Conservation (phyloP, 2,329 filamentous ascomycete genomes). For the Bipolaris sorokiniana region DNA sequence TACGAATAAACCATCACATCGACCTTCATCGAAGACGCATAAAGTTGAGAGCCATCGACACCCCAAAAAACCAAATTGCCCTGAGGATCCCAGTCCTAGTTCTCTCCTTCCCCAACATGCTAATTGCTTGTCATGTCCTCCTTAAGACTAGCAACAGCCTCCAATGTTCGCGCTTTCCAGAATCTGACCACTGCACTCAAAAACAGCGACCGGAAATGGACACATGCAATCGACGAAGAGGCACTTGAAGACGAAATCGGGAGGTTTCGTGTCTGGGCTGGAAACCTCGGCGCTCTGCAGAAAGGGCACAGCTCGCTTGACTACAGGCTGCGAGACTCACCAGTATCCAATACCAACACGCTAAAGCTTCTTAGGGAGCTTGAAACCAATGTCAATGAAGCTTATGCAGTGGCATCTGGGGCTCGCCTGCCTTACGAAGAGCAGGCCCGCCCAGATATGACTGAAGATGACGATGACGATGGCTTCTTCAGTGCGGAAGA, state of each 20-base stretch:
- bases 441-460: slow-evolving; percentile 24
- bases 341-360: slow-evolving; percentile 40
- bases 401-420: slow-evolving; percentile 36
- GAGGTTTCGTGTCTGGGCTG: slow-evolving; percentile 46
- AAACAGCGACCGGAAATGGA: slow-evolving; percentile 18
- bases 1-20: slow-evolving; percentile 1
- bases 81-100: not conserved
- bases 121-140: slow-evolving; percentile 21
- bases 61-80: not conserved
- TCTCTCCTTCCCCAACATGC: slow-evolving; percentile 19
- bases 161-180: slow-evolving; percentile 41
- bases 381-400: slow-evolving; percentile 37
- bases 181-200: slow-evolving; percentile 28
- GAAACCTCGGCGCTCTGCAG: slow-evolving; percentile 46
- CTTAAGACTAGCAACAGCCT: slow-evolving; percentile 40
- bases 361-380: slow-evolving; percentile 46
- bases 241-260: slow-evolving; percentile 46
- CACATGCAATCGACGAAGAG: slow-evolving; percentile 32
- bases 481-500: slow-evolving; percentile 39
- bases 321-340: slow-evolving; percentile 47
- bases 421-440: slow-evolving; percentile 44
- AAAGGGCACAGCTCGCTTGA: slow-evolving; percentile 48
- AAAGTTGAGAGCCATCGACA: not conserved
- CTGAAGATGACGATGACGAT: slow-evolving; percentile 32
- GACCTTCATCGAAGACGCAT: not conserved